phyloP scores from a whole-genome alignment of 441 rosid genomes.

The Dalechampia spathulata region DNA sequence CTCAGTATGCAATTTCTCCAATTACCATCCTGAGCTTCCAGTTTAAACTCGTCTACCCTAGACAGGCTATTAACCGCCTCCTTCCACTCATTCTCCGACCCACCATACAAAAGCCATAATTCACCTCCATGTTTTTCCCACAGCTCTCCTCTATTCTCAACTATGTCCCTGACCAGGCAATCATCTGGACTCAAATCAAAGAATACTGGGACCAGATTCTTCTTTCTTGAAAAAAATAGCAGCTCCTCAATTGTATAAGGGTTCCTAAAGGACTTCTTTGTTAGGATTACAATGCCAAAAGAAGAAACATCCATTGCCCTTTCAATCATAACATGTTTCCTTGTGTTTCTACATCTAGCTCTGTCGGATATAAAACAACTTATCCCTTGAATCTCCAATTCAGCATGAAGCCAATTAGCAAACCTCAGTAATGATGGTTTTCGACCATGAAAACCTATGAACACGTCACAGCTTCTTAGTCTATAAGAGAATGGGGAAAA shows the following conservation, averaged over 20 bases:
- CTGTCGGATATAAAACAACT: slow-evolving; percentile 82
- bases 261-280: slow-evolving; percentile 71
- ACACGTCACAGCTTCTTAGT: slow-evolving; percentile 75
- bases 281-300: slow-evolving; percentile 69
- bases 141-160: slow-evolving; percentile 85
- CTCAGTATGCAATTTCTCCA: slow-evolving; percentile 86
- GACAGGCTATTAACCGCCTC: slow-evolving; percentile 70
- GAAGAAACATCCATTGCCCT: slow-evolving; percentile 85
- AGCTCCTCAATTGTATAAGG: slow-evolving; percentile 85
- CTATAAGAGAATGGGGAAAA: slow-evolving; percentile 56
- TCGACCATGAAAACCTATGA: slow-evolving; percentile 72
- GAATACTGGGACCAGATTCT: slow-evolving; percentile 77
- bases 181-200: slow-evolving; percentile 73
- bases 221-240: slow-evolving; percentile 63
- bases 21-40: slow-evolving; percentile 81
- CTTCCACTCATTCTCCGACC: slow-evolving; percentile 87
- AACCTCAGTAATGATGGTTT: slow-evolving; percentile 73
- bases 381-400: slow-evolving; percentile 86
- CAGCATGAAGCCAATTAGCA: slow-evolving; percentile 81
- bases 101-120: slow-evolving; percentile 72
- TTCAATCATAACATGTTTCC: slow-evolving; percentile 59
- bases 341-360: slow-evolving; percentile 60
- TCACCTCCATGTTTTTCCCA: slow-evolving; percentile 97
- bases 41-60: slow-evolving; percentile 79
- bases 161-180: slow-evolving; percentile 88